These are phyloP conservation scores for Zymoseptoria crescenta DNA, from an alignment of 2,329 filamentous ascomycete species.

Conservation along the genomic window DNA sequence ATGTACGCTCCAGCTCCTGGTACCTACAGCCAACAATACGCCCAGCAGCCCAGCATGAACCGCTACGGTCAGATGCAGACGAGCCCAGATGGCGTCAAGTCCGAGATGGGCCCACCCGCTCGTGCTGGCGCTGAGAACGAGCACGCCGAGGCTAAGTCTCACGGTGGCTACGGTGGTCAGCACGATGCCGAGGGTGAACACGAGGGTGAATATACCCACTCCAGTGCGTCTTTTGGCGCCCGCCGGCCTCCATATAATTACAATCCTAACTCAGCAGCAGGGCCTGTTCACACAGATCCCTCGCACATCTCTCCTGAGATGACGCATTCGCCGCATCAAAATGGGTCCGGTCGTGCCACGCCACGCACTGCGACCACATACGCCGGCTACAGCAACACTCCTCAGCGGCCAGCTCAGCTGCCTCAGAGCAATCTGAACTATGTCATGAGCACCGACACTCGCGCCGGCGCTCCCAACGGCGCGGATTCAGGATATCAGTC, in stretches of 20 bases:
- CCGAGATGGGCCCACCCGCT: slow-evolving; percentile 79
- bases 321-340: slow-evolving; percentile 74
- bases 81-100: slow-evolving; percentile 64
- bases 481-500: slow-evolving; percentile 56
- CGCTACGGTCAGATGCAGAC: slow-evolving; percentile 52
- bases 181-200: slow-evolving; percentile 34
- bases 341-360: slow-evolving; percentile 74
- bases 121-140: slow-evolving; percentile 53
- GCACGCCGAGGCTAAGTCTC: slow-evolving; percentile 56
- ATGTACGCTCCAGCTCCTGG: slow-evolving; percentile 64
- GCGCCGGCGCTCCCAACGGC: slow-evolving; percentile 46
- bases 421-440: slow-evolving; percentile 79
- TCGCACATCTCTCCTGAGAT: slow-evolving; percentile 65
- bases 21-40: slow-evolving; percentile 46
- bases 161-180: slow-evolving; percentile 51
- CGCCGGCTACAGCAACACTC: slow-evolving; percentile 63
- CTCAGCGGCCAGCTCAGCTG: slow-evolving; percentile 59
- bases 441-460: slow-evolving; percentile 66
- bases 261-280: slow-evolving; percentile 55
- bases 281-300: slow-evolving; percentile 60
- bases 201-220: slow-evolving; percentile 76
- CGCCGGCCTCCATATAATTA: slow-evolving; percentile 73
- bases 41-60: slow-evolving; percentile 62
- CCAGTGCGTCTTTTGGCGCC: slow-evolving; percentile 60
- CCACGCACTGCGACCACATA: slow-evolving; percentile 74